A percentile compares a stretch with the other conserved stretches of the same genome.
These are phyloP conservation scores for Diutina siamensis DNA, from an alignment of 1,139 yeast genomes.

Conservation along the genomic window DNA sequence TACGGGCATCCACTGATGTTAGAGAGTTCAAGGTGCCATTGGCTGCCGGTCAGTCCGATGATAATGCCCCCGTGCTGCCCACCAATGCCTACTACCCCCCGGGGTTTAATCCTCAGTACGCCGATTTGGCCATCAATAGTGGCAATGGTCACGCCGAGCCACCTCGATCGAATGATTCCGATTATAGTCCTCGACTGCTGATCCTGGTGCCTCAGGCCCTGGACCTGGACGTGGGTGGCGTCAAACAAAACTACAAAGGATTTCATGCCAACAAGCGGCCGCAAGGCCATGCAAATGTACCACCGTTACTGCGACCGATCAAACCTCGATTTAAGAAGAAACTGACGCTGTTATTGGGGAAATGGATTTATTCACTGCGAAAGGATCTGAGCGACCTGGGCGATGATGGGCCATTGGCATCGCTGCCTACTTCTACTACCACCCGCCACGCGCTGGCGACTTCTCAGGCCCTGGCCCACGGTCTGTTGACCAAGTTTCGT, in stretches of 20 bases:
- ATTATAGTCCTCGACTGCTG: slow-evolving; percentile 10
- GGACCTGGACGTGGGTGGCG: slow-evolving; percentile 2
- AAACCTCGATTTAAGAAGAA: slow-evolving; percentile 37
- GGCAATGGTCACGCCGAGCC: background rate
- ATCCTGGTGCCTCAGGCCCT: slow-evolving; percentile 6
- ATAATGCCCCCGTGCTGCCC: background rate
- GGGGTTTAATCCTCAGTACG: background rate
- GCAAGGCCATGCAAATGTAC: slow-evolving; percentile 19
- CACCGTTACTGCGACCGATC: slow-evolving; percentile 41
- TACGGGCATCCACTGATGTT: slow-evolving; percentile 6
- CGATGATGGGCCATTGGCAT: slow-evolving; percentile 1
- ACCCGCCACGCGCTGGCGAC: background rate
- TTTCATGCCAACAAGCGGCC: slow-evolving; percentile 29
- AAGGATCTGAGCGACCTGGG: slow-evolving; percentile 22
- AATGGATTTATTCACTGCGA: slow-evolving; percentile 30
- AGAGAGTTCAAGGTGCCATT: background rate
- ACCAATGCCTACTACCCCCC: slow-evolving; percentile 3
- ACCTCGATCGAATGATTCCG: background rate
- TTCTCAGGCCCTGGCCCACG: background rate
- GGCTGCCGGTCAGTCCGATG: slow-evolving; percentile 6
- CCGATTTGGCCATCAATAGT: background rate
- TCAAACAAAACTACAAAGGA: slow-evolving; percentile 27
- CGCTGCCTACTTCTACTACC: background rate
- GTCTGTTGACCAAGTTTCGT: slow-evolving; percentile 17
- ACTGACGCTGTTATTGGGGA: slow-evolving; percentile 33